phyloP scores from a whole-genome alignment of 2,329 filamentous ascomycete species.

The Plectosphaerella plurivora region DNA sequence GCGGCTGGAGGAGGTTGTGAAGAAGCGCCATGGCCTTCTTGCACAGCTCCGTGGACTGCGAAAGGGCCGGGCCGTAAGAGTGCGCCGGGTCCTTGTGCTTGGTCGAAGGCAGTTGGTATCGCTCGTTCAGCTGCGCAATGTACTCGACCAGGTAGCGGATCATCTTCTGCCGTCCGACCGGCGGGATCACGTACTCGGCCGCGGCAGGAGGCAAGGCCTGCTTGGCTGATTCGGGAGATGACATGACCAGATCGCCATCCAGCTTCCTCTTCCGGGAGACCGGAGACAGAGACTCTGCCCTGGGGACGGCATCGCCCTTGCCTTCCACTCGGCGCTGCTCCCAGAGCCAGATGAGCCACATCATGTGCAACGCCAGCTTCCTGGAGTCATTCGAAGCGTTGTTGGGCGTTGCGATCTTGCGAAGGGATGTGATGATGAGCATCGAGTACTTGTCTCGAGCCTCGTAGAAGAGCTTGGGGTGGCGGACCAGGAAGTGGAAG shows the following conservation, averaged over 20 bases:
- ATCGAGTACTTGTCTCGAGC: conserved; percentile 86
- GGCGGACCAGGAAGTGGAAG: conserved; percentile 91
- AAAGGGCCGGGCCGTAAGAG: neutral
- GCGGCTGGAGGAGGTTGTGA: conserved; percentile 77
- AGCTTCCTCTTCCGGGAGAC: conserved; percentile 70
- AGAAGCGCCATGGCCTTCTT: conserved; percentile 80
- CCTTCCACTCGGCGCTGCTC: conserved; percentile 77
- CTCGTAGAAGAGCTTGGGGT: conserved; percentile 92
- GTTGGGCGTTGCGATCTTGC: conserved; percentile 79
- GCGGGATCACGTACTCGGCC: conserved; percentile 64
- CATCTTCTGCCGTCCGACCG: conserved; percentile 68
- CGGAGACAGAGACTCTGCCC: conserved; percentile 62
- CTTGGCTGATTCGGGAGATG: conserved; percentile 49
- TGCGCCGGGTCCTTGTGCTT: conserved; percentile 54
- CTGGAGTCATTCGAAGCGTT: conserved; percentile 89
- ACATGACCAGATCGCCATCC: conserved; percentile 55
- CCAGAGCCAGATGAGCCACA: conserved; percentile 89
- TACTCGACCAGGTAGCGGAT: conserved; percentile 95
- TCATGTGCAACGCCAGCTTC: conserved; percentile 84
- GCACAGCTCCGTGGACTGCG: conserved; percentile 66
- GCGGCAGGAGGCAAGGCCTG: conserved; percentile 44
- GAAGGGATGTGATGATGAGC: conserved; percentile 81
- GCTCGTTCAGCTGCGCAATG: conserved; percentile 83
- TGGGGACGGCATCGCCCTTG: conserved; percentile 31
- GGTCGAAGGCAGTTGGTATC: conserved; percentile 71